These are phyloP conservation scores for Vanrija sp. DNA, from an alignment of 1,284 basidiomycete species.

Conservation along the genomic window DNA sequence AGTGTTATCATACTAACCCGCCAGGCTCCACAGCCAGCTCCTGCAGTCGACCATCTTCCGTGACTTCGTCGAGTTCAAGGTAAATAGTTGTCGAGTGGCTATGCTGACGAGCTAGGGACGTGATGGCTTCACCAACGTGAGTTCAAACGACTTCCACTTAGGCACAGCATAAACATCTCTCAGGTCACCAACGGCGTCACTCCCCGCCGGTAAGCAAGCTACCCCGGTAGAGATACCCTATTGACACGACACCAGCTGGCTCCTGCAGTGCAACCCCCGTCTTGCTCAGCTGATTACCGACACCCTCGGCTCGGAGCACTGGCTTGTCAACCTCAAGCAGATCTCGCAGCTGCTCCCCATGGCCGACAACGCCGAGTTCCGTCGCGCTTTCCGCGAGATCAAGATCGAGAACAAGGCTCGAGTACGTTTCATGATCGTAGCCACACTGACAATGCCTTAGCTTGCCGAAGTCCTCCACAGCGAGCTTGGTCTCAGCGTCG, in stretches of 20 bases:
- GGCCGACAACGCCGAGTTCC: conserved; percentile 68
- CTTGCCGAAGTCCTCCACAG: conserved; percentile 68
- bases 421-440: conserved; percentile 13
- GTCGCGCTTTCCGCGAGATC: conserved; percentile 70
- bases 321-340: conserved; percentile 59
- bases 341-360: conserved; percentile 51
- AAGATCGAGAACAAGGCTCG: conserved; percentile 84
- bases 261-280: conserved; percentile 86
- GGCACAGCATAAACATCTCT: conserved; percentile 4
- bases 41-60: conserved; percentile 70
- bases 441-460: conserved; percentile 14
- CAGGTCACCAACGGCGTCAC: conserved; percentile 72
- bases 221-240: neutral
- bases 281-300: conserved; percentile 77
- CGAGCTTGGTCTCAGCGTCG: conserved; percentile 66
- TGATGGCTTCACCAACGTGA: conserved; percentile 49
- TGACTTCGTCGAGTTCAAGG: conserved; percentile 61
- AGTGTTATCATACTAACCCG: neutral
- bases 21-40: conserved; percentile 53
- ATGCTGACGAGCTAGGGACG: conserved; percentile 21
- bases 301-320: conserved; percentile 72
- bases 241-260: conserved; percentile 58
- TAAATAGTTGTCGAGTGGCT: neutral
- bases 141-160: neutral
- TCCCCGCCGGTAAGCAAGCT: conserved; percentile 23